Percentiles rank a stretch among this genome's conserved stretches.
Conservation (phyloP, 805 yeast genomes). For the Starmerella apicola region DNA sequence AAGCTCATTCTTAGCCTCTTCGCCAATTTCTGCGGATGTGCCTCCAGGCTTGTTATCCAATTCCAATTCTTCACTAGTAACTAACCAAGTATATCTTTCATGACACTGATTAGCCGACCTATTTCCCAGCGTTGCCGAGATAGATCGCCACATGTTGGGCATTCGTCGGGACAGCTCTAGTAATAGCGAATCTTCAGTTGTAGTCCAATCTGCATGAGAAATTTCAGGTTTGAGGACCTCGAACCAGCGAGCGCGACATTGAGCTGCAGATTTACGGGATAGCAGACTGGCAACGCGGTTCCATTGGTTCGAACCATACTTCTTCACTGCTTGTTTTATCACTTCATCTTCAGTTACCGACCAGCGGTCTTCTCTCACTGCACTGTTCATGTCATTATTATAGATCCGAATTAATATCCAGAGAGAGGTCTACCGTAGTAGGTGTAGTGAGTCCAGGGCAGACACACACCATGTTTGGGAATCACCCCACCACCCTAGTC, state of each 20-base stretch:
- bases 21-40: slow-evolving; percentile 38
- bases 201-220: slow-evolving; percentile 52
- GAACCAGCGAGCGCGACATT: slow-evolving; percentile 85
- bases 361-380: slow-evolving; percentile 88
- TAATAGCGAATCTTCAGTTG: slow-evolving; percentile 63
- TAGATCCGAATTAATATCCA: slow-evolving; percentile 35
- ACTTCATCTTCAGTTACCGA: slow-evolving; percentile 75
- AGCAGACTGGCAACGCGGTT: slow-evolving; percentile 77
- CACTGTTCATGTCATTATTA: too few species aligned
- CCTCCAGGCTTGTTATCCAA: slow-evolving; percentile 24
- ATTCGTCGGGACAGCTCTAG: slow-evolving; percentile 52
- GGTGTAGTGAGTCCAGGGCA: not conserved
- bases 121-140: slow-evolving; percentile 58
- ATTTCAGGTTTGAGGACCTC: slow-evolving; percentile 75
- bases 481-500: too few species aligned
- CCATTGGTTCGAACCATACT: slow-evolving; percentile 94
- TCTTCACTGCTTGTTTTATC: slow-evolving; percentile 77
- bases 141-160: slow-evolving; percentile 92
- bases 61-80: not conserved
- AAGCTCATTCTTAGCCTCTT: slow-evolving; percentile 83
- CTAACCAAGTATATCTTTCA: slow-evolving; percentile 45
- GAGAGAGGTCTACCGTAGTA: not conserved
- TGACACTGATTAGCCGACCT: slow-evolving; percentile 80
- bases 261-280: slow-evolving; percentile 76
- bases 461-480: too few species aligned